A percentile compares a stretch with the other conserved stretches of the same genome.
Conservation (phyloP, 2,329 filamentous ascomycete species). For the Neonectria hederae region DNA sequence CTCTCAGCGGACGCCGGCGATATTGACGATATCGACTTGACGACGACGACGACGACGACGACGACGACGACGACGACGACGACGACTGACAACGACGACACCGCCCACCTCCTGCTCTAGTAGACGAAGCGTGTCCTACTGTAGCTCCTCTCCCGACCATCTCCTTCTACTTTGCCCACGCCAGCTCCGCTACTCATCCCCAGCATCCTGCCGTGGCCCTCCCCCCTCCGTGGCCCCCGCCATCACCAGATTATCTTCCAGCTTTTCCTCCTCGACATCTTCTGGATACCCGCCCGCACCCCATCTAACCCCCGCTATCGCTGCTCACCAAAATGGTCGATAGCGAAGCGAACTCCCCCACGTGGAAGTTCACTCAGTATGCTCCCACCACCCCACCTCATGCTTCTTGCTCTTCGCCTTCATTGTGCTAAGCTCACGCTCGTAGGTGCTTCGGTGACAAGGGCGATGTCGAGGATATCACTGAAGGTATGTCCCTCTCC, state of each 20-base stretch:
- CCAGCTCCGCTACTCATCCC: conserved; percentile 26
- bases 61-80: background rate
- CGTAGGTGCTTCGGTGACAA: conserved; percentile 98
- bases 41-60: background rate
- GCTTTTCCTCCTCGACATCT: conserved; percentile 34
- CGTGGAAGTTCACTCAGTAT: conserved; percentile 99
- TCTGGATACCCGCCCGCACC: conserved; percentile 36
- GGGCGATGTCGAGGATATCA: conserved; percentile 98
- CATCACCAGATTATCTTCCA: conserved; percentile 27
- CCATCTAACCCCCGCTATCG: conserved; percentile 42
- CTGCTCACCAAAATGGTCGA: conserved; percentile 84
- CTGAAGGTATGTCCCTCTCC: conserved; percentile 74
- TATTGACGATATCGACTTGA: conserved; percentile 25
- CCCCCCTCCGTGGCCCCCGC: conserved; percentile 35
- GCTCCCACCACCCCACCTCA: conserved; percentile 49
- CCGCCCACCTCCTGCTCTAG: conserved; percentile 27
- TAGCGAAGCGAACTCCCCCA: conserved; percentile 91
- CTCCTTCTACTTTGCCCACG: conserved; percentile 27
- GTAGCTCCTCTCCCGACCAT: conserved; percentile 32
- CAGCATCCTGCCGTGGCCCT: conserved; percentile 24
- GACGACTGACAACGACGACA: conserved; percentile 27
- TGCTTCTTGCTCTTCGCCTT: background rate
- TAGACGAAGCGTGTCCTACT: conserved; percentile 35
- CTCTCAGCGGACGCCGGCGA: conserved; percentile 5
- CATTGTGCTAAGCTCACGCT: conserved; percentile 31